phyloP scores from a whole-genome alignment of 129 eudicot genomes.

The Flaveria brownii region DNA sequence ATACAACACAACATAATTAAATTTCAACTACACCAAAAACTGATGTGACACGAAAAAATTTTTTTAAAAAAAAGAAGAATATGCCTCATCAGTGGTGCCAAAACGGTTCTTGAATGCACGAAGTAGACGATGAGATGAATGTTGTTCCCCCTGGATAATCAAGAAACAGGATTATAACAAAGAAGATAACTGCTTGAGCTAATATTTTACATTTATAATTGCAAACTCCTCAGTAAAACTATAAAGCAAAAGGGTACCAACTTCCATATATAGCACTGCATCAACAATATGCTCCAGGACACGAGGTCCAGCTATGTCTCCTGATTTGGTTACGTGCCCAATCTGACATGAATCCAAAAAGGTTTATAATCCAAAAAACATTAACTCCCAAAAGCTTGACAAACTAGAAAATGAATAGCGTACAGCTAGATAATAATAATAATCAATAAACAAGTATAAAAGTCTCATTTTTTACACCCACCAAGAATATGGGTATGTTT shows the following conservation, averaged over 20 bases:
- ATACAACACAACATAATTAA: background rate
- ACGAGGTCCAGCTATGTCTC: constrained; percentile 99
- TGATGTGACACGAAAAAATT: background rate
- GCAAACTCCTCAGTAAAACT: background rate
- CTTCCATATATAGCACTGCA: constrained; percentile 90
- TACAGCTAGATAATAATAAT: background rate
- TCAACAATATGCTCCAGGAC: constrained; percentile 96
- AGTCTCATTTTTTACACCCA: constrained; percentile 30
- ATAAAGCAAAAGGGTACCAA: constrained; percentile 45
- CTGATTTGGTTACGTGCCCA: constrained; percentile 92
- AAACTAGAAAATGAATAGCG: background rate
- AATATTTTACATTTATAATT: background rate
- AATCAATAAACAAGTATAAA: background rate
- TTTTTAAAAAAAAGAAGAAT: background rate
- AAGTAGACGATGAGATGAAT: constrained; percentile 13
- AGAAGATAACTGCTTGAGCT: background rate
- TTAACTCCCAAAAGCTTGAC: background rate
- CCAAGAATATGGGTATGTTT: constrained; percentile 79
- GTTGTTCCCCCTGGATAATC: constrained; percentile 76
- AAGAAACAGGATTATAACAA: background rate
- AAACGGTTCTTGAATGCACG: constrained; percentile 47
- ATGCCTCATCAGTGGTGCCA: constrained; percentile 96
- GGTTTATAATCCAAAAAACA: background rate
- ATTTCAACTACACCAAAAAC: background rate
- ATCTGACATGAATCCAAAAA: constrained; percentile 48